Conservation (phyloP, 768 basidiomycete species). For the Suillus discolor region DNA sequence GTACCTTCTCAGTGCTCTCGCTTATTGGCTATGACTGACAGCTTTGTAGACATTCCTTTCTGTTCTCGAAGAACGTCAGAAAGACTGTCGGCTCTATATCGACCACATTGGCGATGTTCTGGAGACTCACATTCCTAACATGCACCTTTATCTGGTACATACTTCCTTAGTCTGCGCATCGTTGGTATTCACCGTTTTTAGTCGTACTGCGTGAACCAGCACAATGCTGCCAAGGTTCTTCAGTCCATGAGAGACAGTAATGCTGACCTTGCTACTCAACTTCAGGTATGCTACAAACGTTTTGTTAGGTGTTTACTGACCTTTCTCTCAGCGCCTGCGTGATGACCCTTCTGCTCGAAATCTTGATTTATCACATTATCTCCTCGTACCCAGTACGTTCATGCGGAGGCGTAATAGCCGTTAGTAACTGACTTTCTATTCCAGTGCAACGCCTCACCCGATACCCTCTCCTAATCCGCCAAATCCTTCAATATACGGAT, state of each 20-base stretch:
- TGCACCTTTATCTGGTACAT: slow-evolving; percentile 79
- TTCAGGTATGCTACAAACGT: slow-evolving; percentile 51
- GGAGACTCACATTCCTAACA: slow-evolving; percentile 69
- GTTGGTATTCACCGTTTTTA: slow-evolving; percentile 28
- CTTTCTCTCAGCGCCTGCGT: slow-evolving; percentile 57
- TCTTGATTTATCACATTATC: slow-evolving; percentile 87
- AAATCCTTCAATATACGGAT: slow-evolving; percentile 83
- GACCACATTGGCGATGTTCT: slow-evolving; percentile 88
- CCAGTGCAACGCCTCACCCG: slow-evolving; percentile 94
- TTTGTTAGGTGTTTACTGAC: slow-evolving; percentile 1
- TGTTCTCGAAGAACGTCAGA: slow-evolving; percentile 88
- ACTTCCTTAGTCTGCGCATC: background rate
- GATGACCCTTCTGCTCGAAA: slow-evolving; percentile 79
- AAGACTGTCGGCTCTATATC: slow-evolving; percentile 88
- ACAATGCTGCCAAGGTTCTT: slow-evolving; percentile 72
- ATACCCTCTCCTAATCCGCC: slow-evolving; percentile 88
- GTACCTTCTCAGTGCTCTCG: slow-evolving; percentile 36
- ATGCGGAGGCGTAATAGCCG: background rate
- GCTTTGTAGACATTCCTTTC: slow-evolving; percentile 72
- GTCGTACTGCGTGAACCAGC: slow-evolving; percentile 92
- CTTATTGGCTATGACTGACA: slow-evolving; percentile 5
- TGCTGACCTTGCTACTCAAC: slow-evolving; percentile 60
- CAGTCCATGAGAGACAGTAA: slow-evolving; percentile 73
- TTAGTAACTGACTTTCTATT: background rate
- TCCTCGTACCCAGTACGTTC: slow-evolving; percentile 84